Conservation (phyloP, 139 green algal species). For the Volvox reticuliferus region DNA sequence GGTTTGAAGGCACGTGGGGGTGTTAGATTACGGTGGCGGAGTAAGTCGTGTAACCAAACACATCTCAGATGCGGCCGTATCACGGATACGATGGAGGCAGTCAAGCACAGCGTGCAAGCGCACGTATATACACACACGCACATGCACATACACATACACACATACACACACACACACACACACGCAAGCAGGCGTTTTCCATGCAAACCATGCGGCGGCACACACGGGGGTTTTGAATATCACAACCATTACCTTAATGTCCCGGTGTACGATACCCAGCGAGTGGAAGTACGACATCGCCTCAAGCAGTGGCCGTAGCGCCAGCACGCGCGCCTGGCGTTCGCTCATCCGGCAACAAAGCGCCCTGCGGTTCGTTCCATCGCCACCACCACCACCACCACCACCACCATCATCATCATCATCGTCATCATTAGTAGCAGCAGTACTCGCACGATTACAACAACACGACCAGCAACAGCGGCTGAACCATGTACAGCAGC, state of each 20-base stretch:
- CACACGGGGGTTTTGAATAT: no score
- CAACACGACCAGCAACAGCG: background rate
- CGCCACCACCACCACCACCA: background rate
- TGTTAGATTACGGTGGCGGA: background rate
- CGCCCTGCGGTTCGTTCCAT: background rate
- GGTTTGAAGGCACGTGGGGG: background rate
- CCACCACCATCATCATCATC: background rate
- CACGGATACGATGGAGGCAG: background rate
- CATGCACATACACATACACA: no score
- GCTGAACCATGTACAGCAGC: no score
- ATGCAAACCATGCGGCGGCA: no score
- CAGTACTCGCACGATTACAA: no score
- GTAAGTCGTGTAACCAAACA: background rate
- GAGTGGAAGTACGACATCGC: conserved; percentile 10
- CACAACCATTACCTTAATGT: conserved; percentile 20
- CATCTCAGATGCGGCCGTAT: no score
- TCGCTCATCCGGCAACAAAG: conserved; percentile 31
- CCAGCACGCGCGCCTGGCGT: background rate
- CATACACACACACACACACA: no score
- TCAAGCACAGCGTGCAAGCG: background rate
- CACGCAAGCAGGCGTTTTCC: no score
- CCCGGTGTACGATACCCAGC: background rate
- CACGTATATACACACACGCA: no score
- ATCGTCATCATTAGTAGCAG: background rate
- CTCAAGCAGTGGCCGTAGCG: conserved; percentile 33